These are phyloP conservation scores for Lactifluus pinguis DNA, from an alignment of 768 basidiomycete genomes.

Conservation along the genomic window DNA sequence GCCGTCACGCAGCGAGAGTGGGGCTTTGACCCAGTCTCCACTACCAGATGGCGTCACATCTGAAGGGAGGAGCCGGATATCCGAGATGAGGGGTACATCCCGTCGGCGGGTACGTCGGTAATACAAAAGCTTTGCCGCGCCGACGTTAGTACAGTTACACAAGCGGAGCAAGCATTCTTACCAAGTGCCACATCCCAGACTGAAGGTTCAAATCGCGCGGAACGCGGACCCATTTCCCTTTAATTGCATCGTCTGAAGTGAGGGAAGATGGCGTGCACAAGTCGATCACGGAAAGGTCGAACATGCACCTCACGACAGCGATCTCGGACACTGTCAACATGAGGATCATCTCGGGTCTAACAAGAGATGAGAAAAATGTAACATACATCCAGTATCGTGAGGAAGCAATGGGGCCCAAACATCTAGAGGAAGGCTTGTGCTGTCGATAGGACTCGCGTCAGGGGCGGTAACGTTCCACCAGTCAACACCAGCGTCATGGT, in stretches of 20 bases:
- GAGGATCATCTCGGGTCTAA: neutral
- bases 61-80: constrained; percentile 54
- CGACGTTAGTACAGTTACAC: neutral
- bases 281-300: constrained; percentile 49
- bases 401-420: constrained; percentile 69
- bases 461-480: constrained; percentile 58
- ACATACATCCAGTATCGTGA: constrained; percentile 69
- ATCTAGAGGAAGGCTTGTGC: constrained; percentile 69
- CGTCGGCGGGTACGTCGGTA: constrained; percentile 80
- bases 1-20: constrained; percentile 56
- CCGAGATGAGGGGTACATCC: constrained; percentile 70
- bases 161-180: constrained; percentile 29
- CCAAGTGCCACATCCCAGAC: constrained; percentile 50
- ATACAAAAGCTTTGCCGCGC: constrained; percentile 49
- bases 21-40: constrained; percentile 56
- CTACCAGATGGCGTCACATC: constrained; percentile 38
- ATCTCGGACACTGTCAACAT: constrained; percentile 67
- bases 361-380: neutral
- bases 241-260: constrained; percentile 61
- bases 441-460: constrained; percentile 34
- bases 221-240: constrained; percentile 86
- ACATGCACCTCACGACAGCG: constrained; percentile 53
- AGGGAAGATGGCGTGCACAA: constrained; percentile 65
- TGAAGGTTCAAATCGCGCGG: constrained; percentile 69
- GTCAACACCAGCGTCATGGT: constrained; percentile 45